These are phyloP conservation scores for Calonectria henricotiae DNA, from an alignment of 2,329 filamentous ascomycete species.

Conservation along the genomic window DNA sequence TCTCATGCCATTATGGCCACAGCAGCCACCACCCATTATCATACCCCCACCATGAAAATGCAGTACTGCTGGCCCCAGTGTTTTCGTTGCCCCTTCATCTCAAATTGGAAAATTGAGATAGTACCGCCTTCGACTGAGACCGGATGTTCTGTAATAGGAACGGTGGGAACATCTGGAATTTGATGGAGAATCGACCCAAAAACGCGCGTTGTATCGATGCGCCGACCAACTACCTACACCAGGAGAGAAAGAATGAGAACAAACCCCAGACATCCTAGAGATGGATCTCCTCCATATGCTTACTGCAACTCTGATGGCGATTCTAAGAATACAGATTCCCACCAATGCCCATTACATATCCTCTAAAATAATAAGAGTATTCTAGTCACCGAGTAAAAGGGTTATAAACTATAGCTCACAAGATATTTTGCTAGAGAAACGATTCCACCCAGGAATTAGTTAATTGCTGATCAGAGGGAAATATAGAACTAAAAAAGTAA, in stretches of 20 bases:
- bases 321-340: background rate
- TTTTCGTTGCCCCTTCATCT: background rate
- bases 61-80: background rate
- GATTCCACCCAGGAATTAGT: background rate
- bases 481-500: too few species aligned
- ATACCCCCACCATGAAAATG: conserved; percentile 21
- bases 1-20: conserved; percentile 29
- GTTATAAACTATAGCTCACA: background rate
- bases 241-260: background rate
- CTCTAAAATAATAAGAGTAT: background rate
- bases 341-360: background rate
- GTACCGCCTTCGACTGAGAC: background rate
- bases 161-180: background rate
- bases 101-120: background rate
- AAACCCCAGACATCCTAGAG: conserved; percentile 11
- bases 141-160: background rate
- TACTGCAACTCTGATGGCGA: background rate
- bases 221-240: background rate
- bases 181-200: background rate
- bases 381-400: too few species aligned
- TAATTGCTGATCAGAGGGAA: background rate
- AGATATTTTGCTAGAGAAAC: background rate
- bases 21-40: conserved; percentile 4
- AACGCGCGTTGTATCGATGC: background rate
- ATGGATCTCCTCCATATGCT: background rate